Evolutionary conservation across 129 eudicot genomes (phyloP), one percentile per base, ranked within the genome.

Genomic region (Escallonia herrerae): DNA sequence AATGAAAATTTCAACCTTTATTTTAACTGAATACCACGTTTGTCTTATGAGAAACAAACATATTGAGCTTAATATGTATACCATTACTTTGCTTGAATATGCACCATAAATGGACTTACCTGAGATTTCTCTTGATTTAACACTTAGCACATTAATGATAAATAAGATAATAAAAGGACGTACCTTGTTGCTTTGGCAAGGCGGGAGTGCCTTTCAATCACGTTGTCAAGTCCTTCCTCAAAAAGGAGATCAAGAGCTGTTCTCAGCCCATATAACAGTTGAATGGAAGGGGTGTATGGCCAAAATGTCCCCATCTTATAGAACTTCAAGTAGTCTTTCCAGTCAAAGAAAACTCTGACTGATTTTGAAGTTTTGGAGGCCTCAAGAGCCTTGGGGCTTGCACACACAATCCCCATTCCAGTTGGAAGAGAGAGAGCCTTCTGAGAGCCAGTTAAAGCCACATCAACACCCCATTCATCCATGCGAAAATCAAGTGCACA

Each of bases 391-490:
- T 86, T 94, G 8, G 96, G 99, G 75, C 99, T 86, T 0, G 96
- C 99, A 56, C 99, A 94, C 56, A 94, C 95, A 48, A 94, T 89
- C 43, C 99, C 99, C 72, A 94, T 44, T 44, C 99, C 99, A 15
- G 99, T 94, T 15, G 99, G 99, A 47, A 94, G 95, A 59, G 99
- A 94, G 9, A 94, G 91, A 38, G 99, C 99, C 70, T 94, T 94
- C 70, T 94, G 99, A 7, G 99, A 94, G n/a, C 99, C 99, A 8
- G 99, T 94, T 40, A 94, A 63, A 6, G 99, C 99, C 70, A 94
- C 99, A 71, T 94, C 99, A 2, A 94, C 73, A 13, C 99, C 99
- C 99, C 99, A 94, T 71, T 94, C 99, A 53, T 94, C 99, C 99
- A 94, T 94, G 75, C 99, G 96, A 65, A 94, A 94, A 79, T 94